Conservation (phyloP, 2,329 filamentous ascomycete species). For the Penicillium sp. region DNA sequence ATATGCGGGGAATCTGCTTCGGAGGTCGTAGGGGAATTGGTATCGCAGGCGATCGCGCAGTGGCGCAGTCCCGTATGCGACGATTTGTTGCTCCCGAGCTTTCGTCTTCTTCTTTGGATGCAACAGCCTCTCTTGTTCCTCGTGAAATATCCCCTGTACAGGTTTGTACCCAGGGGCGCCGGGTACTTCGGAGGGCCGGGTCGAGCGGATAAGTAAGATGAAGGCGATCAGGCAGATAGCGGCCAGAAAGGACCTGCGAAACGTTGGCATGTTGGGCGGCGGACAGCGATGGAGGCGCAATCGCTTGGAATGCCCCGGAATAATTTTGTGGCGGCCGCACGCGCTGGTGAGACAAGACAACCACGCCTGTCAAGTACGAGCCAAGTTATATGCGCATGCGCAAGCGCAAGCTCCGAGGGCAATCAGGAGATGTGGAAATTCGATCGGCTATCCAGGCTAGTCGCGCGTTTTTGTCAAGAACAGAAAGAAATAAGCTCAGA, state of each 20-base stretch:
- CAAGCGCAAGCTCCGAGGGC: conserved; percentile 7
- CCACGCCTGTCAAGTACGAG: conserved; percentile 14
- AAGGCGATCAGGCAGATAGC: conserved; percentile 70
- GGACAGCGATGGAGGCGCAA: conserved; percentile 4
- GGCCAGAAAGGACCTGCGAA: conserved; percentile 72
- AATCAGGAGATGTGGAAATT: conserved; percentile 10
- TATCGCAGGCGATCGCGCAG: conserved; percentile 82
- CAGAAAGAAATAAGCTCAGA: conserved; percentile 12
- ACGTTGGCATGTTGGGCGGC: conserved; percentile 68
- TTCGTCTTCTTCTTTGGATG: conserved; percentile 19
- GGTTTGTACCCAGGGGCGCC: conserved; percentile 31
- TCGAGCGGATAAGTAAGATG: conserved; percentile 69
- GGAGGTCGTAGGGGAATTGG: conserved; percentile 90
- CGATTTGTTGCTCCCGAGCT: conserved; percentile 42
- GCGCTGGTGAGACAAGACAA: conserved; percentile 11
- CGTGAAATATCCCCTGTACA: conserved; percentile 30
- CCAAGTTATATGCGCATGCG: conserved; percentile 13
- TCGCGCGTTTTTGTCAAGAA: conserved; percentile 7
- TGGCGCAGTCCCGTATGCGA: conserved; percentile 73
- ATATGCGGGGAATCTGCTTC: conserved; percentile 89
- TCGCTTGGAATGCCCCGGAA: conserved; percentile 6
- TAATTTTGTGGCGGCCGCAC: conserved; percentile 18
- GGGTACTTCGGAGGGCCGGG: conserved; percentile 52
- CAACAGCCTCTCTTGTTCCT: conserved; percentile 24
- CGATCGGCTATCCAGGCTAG: conserved; percentile 3